Conservation (phyloP, 805 yeast genomes). For the Metschnikowia lochheadii region DNA sequence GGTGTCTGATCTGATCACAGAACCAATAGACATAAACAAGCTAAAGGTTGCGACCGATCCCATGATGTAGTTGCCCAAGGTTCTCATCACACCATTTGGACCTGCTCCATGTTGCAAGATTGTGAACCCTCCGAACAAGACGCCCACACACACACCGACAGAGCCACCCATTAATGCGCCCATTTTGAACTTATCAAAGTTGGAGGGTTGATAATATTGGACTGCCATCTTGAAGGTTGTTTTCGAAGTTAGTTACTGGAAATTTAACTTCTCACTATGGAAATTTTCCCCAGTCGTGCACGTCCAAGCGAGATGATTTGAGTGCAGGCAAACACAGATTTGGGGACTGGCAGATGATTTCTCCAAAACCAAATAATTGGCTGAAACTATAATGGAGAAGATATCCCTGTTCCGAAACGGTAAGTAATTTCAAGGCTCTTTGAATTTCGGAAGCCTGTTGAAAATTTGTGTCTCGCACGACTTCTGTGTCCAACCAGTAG, state of each 20-base stretch:
- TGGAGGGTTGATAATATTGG: constrained; percentile 59
- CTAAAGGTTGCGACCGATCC: constrained; percentile 98
- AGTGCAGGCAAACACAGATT: background rate
- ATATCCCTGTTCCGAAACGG: background rate
- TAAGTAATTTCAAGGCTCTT: background rate
- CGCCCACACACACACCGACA: constrained; percentile 92
- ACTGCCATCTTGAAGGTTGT: constrained; percentile 14
- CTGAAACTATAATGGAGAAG: background rate
- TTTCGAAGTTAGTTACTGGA: background rate
- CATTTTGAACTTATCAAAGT: constrained; percentile 96
- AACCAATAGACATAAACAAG: constrained; percentile 92
- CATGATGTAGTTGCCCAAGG: constrained; percentile 91
- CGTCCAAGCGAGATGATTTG: constrained; percentile 1
- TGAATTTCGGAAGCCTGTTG: background rate
- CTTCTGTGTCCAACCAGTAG: constrained; percentile 4
- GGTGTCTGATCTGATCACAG: constrained; percentile 78
- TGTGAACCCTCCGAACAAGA: constrained; percentile 89
- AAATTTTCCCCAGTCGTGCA: constrained; percentile 5
- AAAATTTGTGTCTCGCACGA: constrained; percentile 4
- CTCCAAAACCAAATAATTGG: background rate
- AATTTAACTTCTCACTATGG: background rate
- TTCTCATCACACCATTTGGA: constrained; percentile 95
- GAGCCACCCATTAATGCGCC: constrained; percentile 94
- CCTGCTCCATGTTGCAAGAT: constrained; percentile 95
- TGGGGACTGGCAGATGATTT: background rate